These are phyloP conservation scores for Trichoderma gamsii DNA, from an alignment of 495 filamentous ascomycete genomes.

Conservation along the genomic window DNA sequence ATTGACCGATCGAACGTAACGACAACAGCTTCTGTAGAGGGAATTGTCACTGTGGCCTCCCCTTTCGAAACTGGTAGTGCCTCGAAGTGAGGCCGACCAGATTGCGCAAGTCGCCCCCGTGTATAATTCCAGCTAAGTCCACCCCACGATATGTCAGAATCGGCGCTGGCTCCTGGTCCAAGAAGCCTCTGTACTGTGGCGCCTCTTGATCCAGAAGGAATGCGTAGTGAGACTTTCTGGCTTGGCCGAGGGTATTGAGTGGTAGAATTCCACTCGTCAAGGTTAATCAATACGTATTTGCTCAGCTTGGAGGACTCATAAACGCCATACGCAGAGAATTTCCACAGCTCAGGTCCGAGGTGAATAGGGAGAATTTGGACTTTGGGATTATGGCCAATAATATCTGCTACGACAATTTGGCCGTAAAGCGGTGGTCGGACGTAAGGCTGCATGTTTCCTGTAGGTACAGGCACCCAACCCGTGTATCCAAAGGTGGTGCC, in stretches of 20 bases:
- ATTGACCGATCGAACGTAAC: not conserved
- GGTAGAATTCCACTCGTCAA: constrained; percentile 7
- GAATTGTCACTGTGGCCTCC: not conserved
- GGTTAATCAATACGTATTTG: not conserved
- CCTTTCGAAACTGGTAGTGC: not conserved
- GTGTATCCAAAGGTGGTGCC: constrained; percentile 1
- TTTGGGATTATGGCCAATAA: not conserved
- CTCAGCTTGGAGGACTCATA: not conserved
- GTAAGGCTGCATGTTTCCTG: not conserved
- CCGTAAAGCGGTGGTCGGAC: constrained; percentile 2
- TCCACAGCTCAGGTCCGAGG: not conserved
- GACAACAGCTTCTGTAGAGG: not conserved
- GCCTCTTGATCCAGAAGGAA: not conserved
- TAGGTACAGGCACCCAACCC: constrained; percentile 1
- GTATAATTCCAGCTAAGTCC: constrained; percentile 8
- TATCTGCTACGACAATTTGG: constrained; percentile 1
- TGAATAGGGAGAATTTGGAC: not conserved
- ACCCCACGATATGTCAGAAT: not conserved
- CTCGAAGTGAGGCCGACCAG: not conserved
- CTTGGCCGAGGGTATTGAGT: not conserved
- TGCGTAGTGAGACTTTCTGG: not conserved
- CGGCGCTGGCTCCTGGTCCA: not conserved
- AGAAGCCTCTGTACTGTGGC: not conserved
- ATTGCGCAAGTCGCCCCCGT: not conserved
- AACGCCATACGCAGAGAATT: not conserved